Evolutionary conservation across 176 grass and related monocot species (phyloP).

Genomic region (Hyparrhenia diplandra): DNA sequence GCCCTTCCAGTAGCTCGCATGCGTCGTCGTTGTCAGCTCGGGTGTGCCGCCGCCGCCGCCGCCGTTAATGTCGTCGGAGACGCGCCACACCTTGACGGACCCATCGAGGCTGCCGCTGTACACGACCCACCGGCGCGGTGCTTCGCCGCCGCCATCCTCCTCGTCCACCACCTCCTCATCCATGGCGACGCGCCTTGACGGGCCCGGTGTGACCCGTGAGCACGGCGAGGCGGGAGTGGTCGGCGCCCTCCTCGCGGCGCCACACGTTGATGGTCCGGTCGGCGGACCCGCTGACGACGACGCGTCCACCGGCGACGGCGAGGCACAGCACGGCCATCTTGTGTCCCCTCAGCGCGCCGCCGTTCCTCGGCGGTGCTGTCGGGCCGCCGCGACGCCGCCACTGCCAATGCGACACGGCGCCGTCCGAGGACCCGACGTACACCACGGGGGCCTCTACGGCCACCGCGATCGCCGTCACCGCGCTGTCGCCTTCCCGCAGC

Average conservation of each 20-base stretch:
- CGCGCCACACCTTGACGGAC: conserved; percentile 83
- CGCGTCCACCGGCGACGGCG: conserved; percentile 41
- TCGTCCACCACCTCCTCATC: conserved; percentile 36
- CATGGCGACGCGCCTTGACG: conserved; percentile 79
- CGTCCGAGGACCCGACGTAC: conserved; percentile 67
- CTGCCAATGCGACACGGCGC: conserved; percentile 53
- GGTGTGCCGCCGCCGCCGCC: neutral
- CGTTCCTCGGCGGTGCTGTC: conserved; percentile 25
- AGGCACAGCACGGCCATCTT: conserved; percentile 74
- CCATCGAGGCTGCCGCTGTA: conserved; percentile 95
- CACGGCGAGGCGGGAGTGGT: conserved; percentile 42
- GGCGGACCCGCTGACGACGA: conserved; percentile 63
- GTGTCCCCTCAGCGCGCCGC: conserved; percentile 45
- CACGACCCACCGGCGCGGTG: conserved; percentile 39
- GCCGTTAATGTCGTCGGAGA: conserved; percentile 2
- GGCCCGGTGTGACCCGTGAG: conserved; percentile 56
- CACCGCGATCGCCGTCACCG: conserved; percentile 65
- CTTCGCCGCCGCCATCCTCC: neutral
- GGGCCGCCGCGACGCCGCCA: neutral
- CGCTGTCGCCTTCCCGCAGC: conserved; percentile 42
- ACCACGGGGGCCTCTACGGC: conserved; percentile 30
- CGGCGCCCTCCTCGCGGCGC: conserved; percentile 44
- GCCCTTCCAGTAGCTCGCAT: neutral
- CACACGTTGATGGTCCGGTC: conserved; percentile 78
- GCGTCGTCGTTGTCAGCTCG: neutral